A percentile compares a stretch with the other conserved stretches of the same genome.
These are phyloP conservation scores for Sarocladium oryzae DNA, from an alignment of 2,329 filamentous ascomycete species.

Conservation along the genomic window DNA sequence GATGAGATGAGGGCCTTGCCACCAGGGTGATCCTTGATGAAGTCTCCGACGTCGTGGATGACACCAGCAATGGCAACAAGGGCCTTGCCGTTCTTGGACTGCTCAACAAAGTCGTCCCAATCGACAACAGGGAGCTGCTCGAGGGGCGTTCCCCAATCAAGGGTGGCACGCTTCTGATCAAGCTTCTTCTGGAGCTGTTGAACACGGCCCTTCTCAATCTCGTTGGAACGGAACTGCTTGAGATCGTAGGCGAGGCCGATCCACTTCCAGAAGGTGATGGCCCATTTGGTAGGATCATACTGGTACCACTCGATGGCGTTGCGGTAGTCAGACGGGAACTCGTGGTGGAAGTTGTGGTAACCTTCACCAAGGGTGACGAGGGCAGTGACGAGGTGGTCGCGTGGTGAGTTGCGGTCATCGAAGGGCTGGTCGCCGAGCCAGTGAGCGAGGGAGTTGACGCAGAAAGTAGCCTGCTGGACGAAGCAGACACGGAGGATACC, in stretches of 20 bases:
- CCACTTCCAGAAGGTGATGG: constrained; percentile 78
- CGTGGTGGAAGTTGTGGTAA: constrained; percentile 95
- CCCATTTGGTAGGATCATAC: constrained; percentile 89
- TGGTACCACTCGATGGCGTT: constrained; percentile 89
- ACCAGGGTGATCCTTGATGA: constrained; percentile 87
- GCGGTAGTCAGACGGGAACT: constrained; percentile 89
- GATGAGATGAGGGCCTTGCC: constrained; percentile 80
- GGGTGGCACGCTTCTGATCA: constrained; percentile 72
- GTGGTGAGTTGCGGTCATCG: constrained; percentile 85
- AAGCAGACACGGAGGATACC: constrained; percentile 84
- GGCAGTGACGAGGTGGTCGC: constrained; percentile 81
- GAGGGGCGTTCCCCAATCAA: constrained; percentile 82
- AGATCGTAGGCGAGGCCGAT: constrained; percentile 78
- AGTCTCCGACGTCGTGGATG: constrained; percentile 76
- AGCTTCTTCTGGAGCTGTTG: constrained; percentile 92
- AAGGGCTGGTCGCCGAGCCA: constrained; percentile 91
- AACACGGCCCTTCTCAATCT: constrained; percentile 85
- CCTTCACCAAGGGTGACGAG: constrained; percentile 81
- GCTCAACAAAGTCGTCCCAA: constrained; percentile 79
- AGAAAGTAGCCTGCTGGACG: constrained; percentile 89
- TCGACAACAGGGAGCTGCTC: constrained; percentile 79
- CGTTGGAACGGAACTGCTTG: constrained; percentile 86
- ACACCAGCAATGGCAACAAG: constrained; percentile 76
- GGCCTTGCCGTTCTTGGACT: constrained; percentile 68
- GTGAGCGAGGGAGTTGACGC: constrained; percentile 84